Percentiles rank a stretch among this genome's conserved stretches.
phyloP scores from a whole-genome alignment of 164 flowering plant species.

The Kingdonia uniflora region DNA sequence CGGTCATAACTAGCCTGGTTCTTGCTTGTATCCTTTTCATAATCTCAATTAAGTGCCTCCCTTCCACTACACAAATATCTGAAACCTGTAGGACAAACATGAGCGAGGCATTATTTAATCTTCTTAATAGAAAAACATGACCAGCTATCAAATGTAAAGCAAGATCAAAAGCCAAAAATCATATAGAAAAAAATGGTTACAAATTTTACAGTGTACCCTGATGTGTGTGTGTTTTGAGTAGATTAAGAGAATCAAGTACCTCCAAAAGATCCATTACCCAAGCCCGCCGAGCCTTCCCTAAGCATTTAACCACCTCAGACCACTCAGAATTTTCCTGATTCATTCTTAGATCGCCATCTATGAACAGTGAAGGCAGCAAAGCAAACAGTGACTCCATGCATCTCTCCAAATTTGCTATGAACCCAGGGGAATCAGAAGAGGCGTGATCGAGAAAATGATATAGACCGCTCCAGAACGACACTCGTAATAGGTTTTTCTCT shows the following conservation, averaged over 20 bases:
- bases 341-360: slow-evolving; percentile 10
- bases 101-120: too few species aligned
- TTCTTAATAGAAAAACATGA: too few species aligned
- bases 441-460: slow-evolving; percentile 34
- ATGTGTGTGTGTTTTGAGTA: too few species aligned
- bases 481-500: slow-evolving; percentile 36
- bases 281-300: slow-evolving; percentile 48
- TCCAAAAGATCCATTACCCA: slow-evolving; percentile 56
- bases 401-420: slow-evolving; percentile 36
- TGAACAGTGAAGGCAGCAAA: slow-evolving; percentile 38
- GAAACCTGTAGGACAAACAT: too few species aligned
- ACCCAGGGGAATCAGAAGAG: slow-evolving; percentile 26
- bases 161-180: too few species aligned
- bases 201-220: too few species aligned
- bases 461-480: slow-evolving; percentile 86
- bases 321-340: slow-evolving; percentile 37
- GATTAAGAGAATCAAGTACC: slow-evolving; percentile 28
- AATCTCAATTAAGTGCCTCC: too few species aligned
- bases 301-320: slow-evolving; percentile 61
- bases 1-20: too few species aligned
- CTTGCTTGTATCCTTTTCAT: too few species aligned
- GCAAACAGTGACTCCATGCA: slow-evolving; percentile 67
- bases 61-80: too few species aligned
- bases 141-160: too few species aligned
- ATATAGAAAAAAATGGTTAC: too few species aligned